These are phyloP conservation scores for Acacia concinna DNA, from an alignment of 331 rosid genomes.

Conservation along the genomic window DNA sequence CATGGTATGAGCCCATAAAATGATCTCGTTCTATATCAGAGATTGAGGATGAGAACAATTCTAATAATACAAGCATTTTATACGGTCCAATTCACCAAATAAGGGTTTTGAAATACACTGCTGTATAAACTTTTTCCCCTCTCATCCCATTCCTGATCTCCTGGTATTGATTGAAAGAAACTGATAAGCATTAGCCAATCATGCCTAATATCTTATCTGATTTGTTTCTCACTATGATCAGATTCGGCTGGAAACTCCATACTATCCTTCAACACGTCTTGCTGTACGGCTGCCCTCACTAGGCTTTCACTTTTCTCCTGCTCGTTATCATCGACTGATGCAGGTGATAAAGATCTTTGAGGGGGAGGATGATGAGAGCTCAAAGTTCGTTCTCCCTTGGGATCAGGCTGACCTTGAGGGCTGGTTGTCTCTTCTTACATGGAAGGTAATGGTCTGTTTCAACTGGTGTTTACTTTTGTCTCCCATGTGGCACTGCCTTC, in stretches of 20 bases:
- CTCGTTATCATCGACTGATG: slow-evolving; percentile 93
- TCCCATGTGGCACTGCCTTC: not conserved
- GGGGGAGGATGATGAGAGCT: slow-evolving; percentile 59
- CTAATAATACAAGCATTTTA: not conserved
- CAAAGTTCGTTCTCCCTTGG: slow-evolving; percentile 70
- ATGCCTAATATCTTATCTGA: slow-evolving; percentile 3
- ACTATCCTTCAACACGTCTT: slow-evolving; percentile 75
- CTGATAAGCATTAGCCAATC: not conserved
- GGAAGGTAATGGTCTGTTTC: slow-evolving; percentile 67
- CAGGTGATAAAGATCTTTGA: slow-evolving; percentile 76
- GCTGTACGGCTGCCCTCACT: slow-evolving; percentile 85
- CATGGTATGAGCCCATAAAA: not conserved
- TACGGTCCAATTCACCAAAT: not conserved
- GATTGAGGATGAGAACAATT: not conserved
- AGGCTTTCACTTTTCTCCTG: slow-evolving; percentile 96
- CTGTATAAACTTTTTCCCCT: not conserved
- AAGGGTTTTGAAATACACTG: not conserved
- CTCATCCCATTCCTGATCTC: not conserved
- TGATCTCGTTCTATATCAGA: not conserved
- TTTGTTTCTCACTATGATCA: slow-evolving; percentile 35
- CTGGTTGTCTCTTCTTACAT: slow-evolving; percentile 73
- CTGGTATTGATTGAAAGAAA: slow-evolving; percentile 2
- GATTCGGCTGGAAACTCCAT: slow-evolving; percentile 72
- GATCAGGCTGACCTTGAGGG: slow-evolving; percentile 93
- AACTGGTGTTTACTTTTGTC: slow-evolving; percentile 18